These are phyloP conservation scores for Dothiorella sarmentorum DNA, from an alignment of 2,329 filamentous ascomycete genomes.

Conservation along the genomic window DNA sequence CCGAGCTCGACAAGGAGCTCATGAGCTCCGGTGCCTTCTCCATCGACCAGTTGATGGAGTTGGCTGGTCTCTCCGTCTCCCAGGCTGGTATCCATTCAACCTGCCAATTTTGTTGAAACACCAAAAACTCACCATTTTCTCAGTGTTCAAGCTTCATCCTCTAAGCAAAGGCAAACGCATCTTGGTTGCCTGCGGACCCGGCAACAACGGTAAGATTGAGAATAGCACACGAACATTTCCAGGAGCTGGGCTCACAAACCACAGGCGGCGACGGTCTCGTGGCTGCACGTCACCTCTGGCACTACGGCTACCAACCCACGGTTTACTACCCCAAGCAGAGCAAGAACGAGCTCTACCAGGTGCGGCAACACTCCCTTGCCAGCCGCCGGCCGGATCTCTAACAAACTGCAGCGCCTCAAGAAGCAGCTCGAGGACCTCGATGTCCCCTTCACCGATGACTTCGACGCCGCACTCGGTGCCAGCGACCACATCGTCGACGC, in stretches of 20 bases:
- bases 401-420: constrained; percentile 61
- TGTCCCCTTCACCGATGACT: constrained; percentile 81
- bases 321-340: constrained; percentile 92
- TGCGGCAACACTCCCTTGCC: constrained; percentile 48
- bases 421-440: constrained; percentile 81
- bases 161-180: constrained; percentile 66
- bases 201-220: constrained; percentile 53
- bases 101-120: too few relatives aligned
- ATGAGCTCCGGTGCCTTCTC: constrained; percentile 89
- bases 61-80: constrained; percentile 88
- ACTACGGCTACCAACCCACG: constrained; percentile 86
- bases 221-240: too few relatives aligned
- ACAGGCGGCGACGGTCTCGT: constrained; percentile 90
- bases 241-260: background rate
- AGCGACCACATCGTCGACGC: constrained; percentile 86
- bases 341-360: constrained; percentile 79
- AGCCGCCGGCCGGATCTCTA: background rate
- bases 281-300: constrained; percentile 82
- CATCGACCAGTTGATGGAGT: constrained; percentile 94
- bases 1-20: constrained; percentile 85
- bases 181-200: constrained; percentile 86
- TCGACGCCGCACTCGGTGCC: constrained; percentile 60
- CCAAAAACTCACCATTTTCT: background rate
- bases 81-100: constrained; percentile 64
- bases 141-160: constrained; percentile 83